Evolutionary conservation across 1,284 basidiomycete genomes (phyloP).

Genomic region (Rhodotorula mucilaginosa): DNA sequence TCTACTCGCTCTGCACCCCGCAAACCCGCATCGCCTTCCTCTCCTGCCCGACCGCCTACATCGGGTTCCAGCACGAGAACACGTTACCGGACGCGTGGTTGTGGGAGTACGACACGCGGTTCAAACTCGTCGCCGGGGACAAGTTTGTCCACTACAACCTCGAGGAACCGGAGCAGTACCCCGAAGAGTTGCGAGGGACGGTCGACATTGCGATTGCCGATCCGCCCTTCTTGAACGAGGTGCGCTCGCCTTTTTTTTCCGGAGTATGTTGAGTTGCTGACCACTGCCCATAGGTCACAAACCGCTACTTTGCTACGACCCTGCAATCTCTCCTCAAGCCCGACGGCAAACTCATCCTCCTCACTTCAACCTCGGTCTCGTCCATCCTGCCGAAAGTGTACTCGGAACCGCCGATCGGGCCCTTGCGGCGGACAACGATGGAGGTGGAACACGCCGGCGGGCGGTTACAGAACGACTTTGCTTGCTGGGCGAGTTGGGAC

Average conservation of each 20-base stretch:
- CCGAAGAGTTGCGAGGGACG: conserved; percentile 36
- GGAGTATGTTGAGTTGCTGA: too few relatives aligned
- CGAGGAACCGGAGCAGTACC: conserved; percentile 43
- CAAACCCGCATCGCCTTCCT: conserved; percentile 45
- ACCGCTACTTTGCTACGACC: conserved; percentile 40
- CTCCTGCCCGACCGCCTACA: conserved; percentile 49
- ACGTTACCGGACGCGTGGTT: conserved; percentile 39
- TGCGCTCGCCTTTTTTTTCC: conserved; percentile 9
- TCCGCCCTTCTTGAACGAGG: conserved; percentile 47
- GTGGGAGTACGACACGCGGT: conserved; percentile 47
- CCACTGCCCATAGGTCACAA: conserved; percentile 36
- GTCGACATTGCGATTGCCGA: conserved; percentile 47
- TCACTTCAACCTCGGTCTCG: conserved; percentile 43
- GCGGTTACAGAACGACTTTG: conserved; percentile 35
- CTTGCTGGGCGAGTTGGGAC: conserved; percentile 34
- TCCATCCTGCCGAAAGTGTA: conserved; percentile 30
- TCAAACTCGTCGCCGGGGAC: conserved; percentile 41
- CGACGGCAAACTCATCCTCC: conserved; percentile 40
- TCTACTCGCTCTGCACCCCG: conserved; percentile 35
- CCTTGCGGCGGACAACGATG: conserved; percentile 21
- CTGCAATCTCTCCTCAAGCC: conserved; percentile 39
- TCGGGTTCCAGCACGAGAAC: conserved; percentile 46
- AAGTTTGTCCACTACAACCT: conserved; percentile 47
- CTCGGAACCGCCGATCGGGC: conserved; percentile 23
- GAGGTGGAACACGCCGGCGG: conserved; percentile 35